A percentile compares a stretch with the other conserved stretches of the same genome.
These are phyloP conservation scores for Pseudozyma thailandica DNA, from an alignment of 1,284 basidiomycete species.

Conservation along the genomic window DNA sequence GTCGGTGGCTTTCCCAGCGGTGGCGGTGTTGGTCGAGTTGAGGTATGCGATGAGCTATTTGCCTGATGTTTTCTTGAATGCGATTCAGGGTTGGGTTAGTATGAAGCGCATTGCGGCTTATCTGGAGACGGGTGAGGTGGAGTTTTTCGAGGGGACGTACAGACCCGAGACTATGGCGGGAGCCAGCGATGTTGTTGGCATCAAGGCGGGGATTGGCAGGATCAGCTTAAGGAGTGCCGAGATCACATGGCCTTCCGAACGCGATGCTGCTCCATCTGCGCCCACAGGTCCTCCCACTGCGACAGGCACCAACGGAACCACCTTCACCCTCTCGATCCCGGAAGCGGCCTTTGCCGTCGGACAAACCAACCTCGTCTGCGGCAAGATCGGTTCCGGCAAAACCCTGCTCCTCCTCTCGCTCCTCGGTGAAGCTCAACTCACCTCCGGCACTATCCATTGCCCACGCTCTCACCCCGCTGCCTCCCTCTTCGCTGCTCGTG, in stretches of 20 bases:
- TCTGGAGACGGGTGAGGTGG: constrained; percentile 77
- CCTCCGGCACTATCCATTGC: constrained; percentile 49
- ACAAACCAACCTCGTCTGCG: constrained; percentile 43
- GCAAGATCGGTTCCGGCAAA: constrained; percentile 66
- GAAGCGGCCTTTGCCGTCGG: constrained; percentile 21
- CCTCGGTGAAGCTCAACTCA: constrained; percentile 58
- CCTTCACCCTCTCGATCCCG: constrained; percentile 27
- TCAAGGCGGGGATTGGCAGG: not conserved
- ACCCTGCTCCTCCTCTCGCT: constrained; percentile 57
- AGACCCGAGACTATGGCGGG: constrained; percentile 8
- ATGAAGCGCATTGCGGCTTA: constrained; percentile 82
- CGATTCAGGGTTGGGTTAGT: constrained; percentile 76
- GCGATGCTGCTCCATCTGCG: not conserved
- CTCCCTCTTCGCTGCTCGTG: constrained; percentile 8
- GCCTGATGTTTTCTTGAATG: constrained; percentile 29
- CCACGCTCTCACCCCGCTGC: constrained; percentile 40
- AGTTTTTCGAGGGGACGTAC: constrained; percentile 71
- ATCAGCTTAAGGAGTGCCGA: constrained; percentile 20
- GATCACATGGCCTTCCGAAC: constrained; percentile 23
- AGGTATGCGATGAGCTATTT: constrained; percentile 37
- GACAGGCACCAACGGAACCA: not conserved
- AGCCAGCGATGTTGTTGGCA: constrained; percentile 1
- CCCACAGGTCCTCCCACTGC: not conserved
- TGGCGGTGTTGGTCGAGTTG: constrained; percentile 41
- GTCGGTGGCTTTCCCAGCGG: constrained; percentile 40